These are phyloP conservation scores for Diplodia mutila DNA, from an alignment of 2,329 filamentous ascomycete species.

Conservation along the genomic window DNA sequence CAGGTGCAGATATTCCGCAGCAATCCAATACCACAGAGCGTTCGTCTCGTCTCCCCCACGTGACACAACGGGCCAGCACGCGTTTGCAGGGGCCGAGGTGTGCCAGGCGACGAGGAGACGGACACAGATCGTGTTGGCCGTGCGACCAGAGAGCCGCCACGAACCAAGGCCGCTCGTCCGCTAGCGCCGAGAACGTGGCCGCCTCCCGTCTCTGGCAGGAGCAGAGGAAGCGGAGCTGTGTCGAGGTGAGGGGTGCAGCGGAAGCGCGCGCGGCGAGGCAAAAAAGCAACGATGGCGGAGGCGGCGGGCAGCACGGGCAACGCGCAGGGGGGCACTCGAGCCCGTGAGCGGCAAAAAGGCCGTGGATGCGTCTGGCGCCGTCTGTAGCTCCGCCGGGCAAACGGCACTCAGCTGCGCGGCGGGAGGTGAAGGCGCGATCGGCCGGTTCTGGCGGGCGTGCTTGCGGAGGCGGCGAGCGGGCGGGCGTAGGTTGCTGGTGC, in stretches of 20 bases:
- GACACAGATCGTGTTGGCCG: conserved; percentile 22
- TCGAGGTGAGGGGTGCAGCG: conserved; percentile 4
- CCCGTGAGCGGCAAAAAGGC: not conserved
- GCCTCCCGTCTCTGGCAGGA: not conserved
- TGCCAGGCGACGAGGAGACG: conserved; percentile 13
- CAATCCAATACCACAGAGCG: conserved; percentile 17
- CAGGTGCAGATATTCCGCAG: conserved; percentile 20
- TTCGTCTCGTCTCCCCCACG: conserved; percentile 13
- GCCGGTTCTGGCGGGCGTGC: not conserved
- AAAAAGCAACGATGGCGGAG: not conserved
- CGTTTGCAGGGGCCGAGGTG: conserved; percentile 16
- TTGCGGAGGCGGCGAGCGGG: not conserved
- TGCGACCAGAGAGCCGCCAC: conserved; percentile 16
- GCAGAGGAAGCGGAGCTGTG: not conserved
- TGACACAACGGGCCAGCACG: conserved; percentile 24
- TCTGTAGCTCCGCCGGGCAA: not conserved
- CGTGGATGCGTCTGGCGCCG: not conserved
- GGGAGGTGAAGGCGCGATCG: conserved; percentile 1
- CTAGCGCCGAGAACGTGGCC: conserved; percentile 22
- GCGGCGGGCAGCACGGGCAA: conserved; percentile 2
- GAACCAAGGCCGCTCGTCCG: conserved; percentile 14
- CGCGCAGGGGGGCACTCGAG: not conserved
- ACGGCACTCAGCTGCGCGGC: not conserved
- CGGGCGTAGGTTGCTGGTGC: too few species aligned
- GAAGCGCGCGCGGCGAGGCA: not conserved